Base-by-base conservation (phyloP, 768 basidiomycete genomes). In the Guyanaporus albipodus region DNA sequence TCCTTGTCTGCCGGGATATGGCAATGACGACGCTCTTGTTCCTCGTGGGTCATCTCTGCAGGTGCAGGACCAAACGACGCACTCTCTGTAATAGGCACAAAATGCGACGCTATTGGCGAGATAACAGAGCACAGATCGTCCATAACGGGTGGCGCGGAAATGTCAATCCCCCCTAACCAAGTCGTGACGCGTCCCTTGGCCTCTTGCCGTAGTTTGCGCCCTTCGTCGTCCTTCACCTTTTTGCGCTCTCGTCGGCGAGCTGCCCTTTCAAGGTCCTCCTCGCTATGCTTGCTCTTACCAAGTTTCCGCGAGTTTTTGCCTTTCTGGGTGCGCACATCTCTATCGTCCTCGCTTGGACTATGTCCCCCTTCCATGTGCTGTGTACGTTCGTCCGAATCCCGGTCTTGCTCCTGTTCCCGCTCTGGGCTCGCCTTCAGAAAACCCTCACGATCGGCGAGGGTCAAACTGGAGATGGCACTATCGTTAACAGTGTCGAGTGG, bases 111-210 rank as follows among this genome's bases (percentile, higher is more conserved):
- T 3, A 47, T 38, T 21, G 66, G 60, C 12, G 74, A 70, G 26
- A 73, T 68, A 32, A 58, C 50, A 5, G 71, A 67, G 8, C 44
- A 31, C 10, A 53, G 46, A 21, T 69, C 62, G 27, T 82, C 76
- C 45, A 74, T 66, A 18, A 43, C 46, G 41, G 75, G 75, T 2
- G 80, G 79, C 4, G 67, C 70, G 33, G 75, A 77, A 4, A 77
- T 71, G 42, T 83, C 82, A 38, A 89, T 79, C 8, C 68, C 73
- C 23, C 83, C 87, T 49, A 91, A 56, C 87, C 87, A 91, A 8
- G 82, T 85, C 8, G 87, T 74, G n/a, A 91, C 81, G 19, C 85
- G 70, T 7, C 86, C 85, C 49, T 85, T 84, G 9, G 80, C 79
- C 6, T 79, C 71, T 42, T 69, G 64, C 37, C 69, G 59, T 18